phyloP scores from a whole-genome alignment of 208 protist species.

The Trypanosoma lewisi region DNA sequence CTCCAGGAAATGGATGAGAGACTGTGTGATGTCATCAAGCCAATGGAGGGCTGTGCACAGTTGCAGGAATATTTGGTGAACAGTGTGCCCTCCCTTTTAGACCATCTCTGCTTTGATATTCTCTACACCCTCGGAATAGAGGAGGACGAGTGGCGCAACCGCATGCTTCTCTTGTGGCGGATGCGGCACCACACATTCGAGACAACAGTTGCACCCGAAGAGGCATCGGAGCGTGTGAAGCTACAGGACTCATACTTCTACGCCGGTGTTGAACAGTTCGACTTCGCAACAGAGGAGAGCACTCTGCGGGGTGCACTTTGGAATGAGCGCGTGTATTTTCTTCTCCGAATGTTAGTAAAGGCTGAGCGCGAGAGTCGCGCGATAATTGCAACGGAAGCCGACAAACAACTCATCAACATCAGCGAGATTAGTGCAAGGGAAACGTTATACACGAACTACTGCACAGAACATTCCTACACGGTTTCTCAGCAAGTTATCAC shows the following conservation, averaged over 20 bases:
- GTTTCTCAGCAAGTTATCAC: not conserved
- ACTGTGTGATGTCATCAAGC: slow-evolving; percentile 25
- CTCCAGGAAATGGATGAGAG: slow-evolving; percentile 20
- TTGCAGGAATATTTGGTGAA: slow-evolving; percentile 12
- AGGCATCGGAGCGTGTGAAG: slow-evolving; percentile 21
- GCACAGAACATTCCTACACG: not conserved
- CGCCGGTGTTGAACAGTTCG: slow-evolving; percentile 18
- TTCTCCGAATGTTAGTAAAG: slow-evolving; percentile 33
- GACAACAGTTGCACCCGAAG: slow-evolving; percentile 20
- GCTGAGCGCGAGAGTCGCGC: slow-evolving; percentile 24
- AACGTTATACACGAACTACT: not conserved
- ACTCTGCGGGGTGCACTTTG: slow-evolving; percentile 9
- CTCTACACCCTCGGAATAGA: slow-evolving; percentile 17
- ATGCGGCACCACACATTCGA: slow-evolving; percentile 51
- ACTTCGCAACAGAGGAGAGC: slow-evolving; percentile 21
- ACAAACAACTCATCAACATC: not conserved
- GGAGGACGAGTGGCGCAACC: slow-evolving; percentile 47
- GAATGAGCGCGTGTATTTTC: slow-evolving; percentile 34
- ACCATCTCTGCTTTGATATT: slow-evolving; percentile 24
- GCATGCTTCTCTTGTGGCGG: slow-evolving; percentile 50
- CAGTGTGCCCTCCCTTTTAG: slow-evolving; percentile 21
- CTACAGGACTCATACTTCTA: slow-evolving; percentile 28
- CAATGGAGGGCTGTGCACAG: slow-evolving; percentile 4
- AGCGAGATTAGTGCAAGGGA: not conserved
- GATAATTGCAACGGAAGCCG: slow-evolving; percentile 1